These are phyloP conservation scores for Rhododendron henanense DNA, from an alignment of 148 eudicot species.

Conservation along the genomic window DNA sequence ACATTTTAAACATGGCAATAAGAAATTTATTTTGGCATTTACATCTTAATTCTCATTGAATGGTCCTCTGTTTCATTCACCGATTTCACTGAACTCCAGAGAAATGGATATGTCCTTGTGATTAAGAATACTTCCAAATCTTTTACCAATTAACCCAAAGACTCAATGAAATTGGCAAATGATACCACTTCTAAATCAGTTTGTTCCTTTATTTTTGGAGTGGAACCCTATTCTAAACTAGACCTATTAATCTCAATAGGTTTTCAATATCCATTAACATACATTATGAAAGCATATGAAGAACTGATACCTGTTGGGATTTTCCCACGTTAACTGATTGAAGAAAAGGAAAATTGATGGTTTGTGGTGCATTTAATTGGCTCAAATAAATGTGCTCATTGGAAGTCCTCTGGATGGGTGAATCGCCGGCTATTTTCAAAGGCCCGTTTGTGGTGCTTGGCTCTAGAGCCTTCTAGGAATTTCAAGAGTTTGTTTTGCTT, in stretches of 20 bases:
- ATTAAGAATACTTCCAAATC: neutral
- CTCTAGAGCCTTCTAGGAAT: too few species aligned
- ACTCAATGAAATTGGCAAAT: neutral
- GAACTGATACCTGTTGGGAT: neutral
- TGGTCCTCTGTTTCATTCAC: neutral
- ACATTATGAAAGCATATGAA: neutral
- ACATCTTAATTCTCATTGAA: neutral
- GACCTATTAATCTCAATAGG: neutral
- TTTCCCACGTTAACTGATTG: too few species aligned
- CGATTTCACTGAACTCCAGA: neutral
- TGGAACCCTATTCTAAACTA: neutral
- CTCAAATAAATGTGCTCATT: too few species aligned
- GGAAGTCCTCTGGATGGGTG: too few species aligned
- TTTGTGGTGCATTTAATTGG: too few species aligned
- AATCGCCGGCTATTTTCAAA: too few species aligned
- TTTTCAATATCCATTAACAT: neutral
- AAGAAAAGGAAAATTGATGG: too few species aligned
- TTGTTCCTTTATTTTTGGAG: neutral
- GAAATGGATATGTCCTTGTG: neutral
- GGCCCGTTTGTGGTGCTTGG: too few species aligned
- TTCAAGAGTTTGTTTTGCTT: too few species aligned
- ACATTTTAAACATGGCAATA: neutral
- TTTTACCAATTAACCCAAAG: neutral
- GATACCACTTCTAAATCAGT: neutral
- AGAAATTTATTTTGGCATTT: neutral